Conservation (phyloP, 768 basidiomycete species). For the Boletus rubroflammeus region DNA sequence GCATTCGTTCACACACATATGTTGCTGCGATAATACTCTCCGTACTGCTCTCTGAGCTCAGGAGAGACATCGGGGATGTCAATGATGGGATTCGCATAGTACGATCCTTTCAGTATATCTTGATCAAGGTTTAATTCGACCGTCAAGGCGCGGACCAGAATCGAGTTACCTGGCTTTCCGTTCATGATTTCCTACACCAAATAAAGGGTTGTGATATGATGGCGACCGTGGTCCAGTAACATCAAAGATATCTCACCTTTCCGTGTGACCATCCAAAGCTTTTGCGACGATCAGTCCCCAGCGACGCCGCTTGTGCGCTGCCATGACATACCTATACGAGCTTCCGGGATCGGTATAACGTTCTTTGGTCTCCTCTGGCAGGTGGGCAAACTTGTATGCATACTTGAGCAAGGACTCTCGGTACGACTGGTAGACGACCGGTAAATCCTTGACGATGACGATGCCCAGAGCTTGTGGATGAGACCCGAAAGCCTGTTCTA, state of each 20-base stretch:
- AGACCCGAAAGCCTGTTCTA: constrained; percentile 83
- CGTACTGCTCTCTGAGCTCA: constrained; percentile 53
- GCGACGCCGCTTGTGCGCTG: neutral
- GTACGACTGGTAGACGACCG: constrained; percentile 54
- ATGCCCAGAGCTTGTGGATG: constrained; percentile 74
- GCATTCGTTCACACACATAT: constrained; percentile 57
- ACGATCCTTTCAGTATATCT: constrained; percentile 90
- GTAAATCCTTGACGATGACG: constrained; percentile 79
- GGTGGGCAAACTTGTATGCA: constrained; percentile 69
- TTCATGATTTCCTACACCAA: constrained; percentile 85
- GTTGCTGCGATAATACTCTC: constrained; percentile 85
- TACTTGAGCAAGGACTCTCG: constrained; percentile 72
- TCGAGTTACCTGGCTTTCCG: constrained; percentile 67
- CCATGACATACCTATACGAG: constrained; percentile 61
- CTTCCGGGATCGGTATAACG: constrained; percentile 68
- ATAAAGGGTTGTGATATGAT: neutral
- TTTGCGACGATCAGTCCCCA: neutral
- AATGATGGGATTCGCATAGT: constrained; percentile 78
- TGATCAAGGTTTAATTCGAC: constrained; percentile 9
- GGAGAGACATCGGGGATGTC: constrained; percentile 62
- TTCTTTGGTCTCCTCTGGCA: constrained; percentile 66
- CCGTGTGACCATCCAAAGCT: constrained; percentile 99
- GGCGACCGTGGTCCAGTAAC: neutral
- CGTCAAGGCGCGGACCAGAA: neutral
- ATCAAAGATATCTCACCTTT: constrained; percentile 50